Evolutionary conservation across 805 yeast genomes (phyloP).

Genomic region (Clavispora vitiphila): DNA sequence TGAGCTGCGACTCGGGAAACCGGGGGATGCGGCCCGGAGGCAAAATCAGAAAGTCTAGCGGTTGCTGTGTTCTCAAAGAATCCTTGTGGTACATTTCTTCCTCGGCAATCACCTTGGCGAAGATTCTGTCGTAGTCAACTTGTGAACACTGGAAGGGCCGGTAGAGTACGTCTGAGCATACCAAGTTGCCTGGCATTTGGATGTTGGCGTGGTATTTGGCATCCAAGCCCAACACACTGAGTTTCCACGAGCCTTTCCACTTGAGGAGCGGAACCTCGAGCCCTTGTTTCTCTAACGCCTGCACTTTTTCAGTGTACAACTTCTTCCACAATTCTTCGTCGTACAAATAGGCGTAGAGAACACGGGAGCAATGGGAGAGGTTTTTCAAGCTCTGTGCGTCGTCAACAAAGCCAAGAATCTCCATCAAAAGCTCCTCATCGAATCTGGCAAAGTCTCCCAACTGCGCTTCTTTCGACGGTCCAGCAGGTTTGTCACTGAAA

Average conservation of each 20-base stretch:
- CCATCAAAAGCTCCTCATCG: conserved; percentile 61
- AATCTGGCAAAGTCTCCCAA: conserved; percentile 52
- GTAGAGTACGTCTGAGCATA: conserved; percentile 75
- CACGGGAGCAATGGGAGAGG: conserved; percentile 57
- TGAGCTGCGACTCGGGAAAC: conserved; percentile 40
- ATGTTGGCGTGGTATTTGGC: conserved; percentile 38
- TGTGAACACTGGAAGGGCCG: conserved; percentile 81
- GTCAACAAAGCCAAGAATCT: conserved; percentile 45
- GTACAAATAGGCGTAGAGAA: conserved; percentile 64
- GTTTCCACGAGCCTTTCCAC: conserved; percentile 85
- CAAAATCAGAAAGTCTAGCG: conserved; percentile 8
- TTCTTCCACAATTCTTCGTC: conserved; percentile 82
- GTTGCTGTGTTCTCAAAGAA: conserved; percentile 7
- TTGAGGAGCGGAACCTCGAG: conserved; percentile 11
- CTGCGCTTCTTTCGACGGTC: conserved; percentile 22
- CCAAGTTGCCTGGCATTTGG: conserved; percentile 41
- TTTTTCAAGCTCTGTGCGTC: conserved; percentile 44
- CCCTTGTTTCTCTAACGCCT: conserved; percentile 8
- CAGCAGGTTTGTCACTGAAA: conserved; percentile 6
- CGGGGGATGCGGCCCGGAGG: conserved; percentile 49
- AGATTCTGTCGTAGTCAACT: conserved; percentile 50
- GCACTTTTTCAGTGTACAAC: conserved; percentile 30
- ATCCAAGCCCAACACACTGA: conserved; percentile 44
- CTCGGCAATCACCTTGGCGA: conserved; percentile 45
- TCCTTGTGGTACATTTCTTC: conserved; percentile 33